These are phyloP conservation scores for Boletus austroedulis DNA, from an alignment of 1,284 basidiomycete genomes.

Conservation along the genomic window DNA sequence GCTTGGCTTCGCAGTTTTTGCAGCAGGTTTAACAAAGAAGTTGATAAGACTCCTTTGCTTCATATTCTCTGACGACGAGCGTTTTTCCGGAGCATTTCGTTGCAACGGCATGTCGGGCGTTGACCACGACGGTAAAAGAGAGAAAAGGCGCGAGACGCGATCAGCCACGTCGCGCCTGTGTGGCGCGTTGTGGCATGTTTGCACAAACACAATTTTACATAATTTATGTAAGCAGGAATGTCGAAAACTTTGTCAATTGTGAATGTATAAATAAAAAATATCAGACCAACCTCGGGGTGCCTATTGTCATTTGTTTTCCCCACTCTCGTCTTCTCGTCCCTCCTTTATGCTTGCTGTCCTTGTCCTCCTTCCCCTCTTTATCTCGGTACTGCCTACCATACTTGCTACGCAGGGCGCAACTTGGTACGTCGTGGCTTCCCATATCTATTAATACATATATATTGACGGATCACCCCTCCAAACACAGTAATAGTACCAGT, in stretches of 20 bases:
- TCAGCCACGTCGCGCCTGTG: conserved; percentile 5
- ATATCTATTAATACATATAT: background rate
- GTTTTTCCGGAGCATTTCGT: conserved; percentile 33
- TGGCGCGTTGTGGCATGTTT: conserved; percentile 26
- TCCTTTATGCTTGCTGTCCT: conserved; percentile 26
- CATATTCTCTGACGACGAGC: conserved; percentile 40
- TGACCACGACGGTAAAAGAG: conserved; percentile 9
- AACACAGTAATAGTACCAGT: conserved; percentile 49
- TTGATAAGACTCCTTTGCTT: conserved; percentile 75
- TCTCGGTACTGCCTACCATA: conserved; percentile 12
- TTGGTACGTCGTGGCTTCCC: conserved; percentile 19
- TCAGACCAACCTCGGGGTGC: background rate
- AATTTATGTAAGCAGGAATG: background rate
- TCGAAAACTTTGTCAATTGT: too few relatives aligned
- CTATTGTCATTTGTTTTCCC: background rate
- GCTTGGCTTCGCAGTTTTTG: conserved; percentile 26
- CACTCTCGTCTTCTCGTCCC: conserved; percentile 12
- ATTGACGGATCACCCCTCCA: background rate
- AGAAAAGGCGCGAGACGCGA: conserved; percentile 5
- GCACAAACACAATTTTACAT: background rate
- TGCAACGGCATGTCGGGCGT: conserved; percentile 33
- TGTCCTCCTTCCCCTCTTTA: conserved; percentile 19
- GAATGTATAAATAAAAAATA: too few relatives aligned
- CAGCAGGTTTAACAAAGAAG: conserved; percentile 55
- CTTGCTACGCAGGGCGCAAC: conserved; percentile 28